These are phyloP conservation scores for Chaetomium globosum DNA, from an alignment of 2,329 filamentous ascomycete genomes.

Conservation along the genomic window DNA sequence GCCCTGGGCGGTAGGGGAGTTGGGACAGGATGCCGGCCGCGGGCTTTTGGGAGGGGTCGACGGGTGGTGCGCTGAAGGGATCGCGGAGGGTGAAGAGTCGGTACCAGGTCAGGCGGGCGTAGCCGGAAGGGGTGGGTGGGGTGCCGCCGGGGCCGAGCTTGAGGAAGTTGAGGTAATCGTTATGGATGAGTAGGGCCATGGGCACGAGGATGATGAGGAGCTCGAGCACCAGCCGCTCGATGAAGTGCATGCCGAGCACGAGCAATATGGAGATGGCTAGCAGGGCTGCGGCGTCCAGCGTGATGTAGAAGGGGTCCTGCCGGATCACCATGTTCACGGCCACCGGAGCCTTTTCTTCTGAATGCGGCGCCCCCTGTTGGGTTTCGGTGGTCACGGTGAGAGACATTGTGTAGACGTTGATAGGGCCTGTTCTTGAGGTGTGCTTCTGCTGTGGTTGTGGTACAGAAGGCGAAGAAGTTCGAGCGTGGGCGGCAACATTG, in stretches of 20 bases:
- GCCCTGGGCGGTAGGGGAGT: slow-evolving; percentile 64
- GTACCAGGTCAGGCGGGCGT: slow-evolving; percentile 72
- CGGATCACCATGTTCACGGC: slow-evolving; percentile 50
- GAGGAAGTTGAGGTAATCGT: slow-evolving; percentile 76
- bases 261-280: slow-evolving; percentile 51
- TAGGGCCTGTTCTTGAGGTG: background rate
- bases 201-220: slow-evolving; percentile 55
- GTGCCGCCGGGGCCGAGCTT: slow-evolving; percentile 79
- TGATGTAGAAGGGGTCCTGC: slow-evolving; percentile 56
- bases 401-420: slow-evolving; percentile 29
- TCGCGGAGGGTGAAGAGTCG: slow-evolving; percentile 71
- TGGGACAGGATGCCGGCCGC: slow-evolving; percentile 60
- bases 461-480: too few relatives aligned
- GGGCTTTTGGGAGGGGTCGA: slow-evolving; percentile 56
- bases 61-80: slow-evolving; percentile 62
- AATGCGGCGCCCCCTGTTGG: slow-evolving; percentile 20
- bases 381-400: slow-evolving; percentile 34
- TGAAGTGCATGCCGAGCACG: slow-evolving; percentile 55
- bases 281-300: slow-evolving; percentile 55
- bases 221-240: slow-evolving; percentile 53
- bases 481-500: background rate
- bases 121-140: slow-evolving; percentile 71
- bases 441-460: background rate
- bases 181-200: slow-evolving; percentile 57
- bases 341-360: slow-evolving; percentile 32